A percentile compares a stretch with the other conserved stretches of the same genome.
Evolutionary conservation across 2,329 filamentous ascomycete genomes (phyloP).

Genomic region (Clonostachys rosea): DNA sequence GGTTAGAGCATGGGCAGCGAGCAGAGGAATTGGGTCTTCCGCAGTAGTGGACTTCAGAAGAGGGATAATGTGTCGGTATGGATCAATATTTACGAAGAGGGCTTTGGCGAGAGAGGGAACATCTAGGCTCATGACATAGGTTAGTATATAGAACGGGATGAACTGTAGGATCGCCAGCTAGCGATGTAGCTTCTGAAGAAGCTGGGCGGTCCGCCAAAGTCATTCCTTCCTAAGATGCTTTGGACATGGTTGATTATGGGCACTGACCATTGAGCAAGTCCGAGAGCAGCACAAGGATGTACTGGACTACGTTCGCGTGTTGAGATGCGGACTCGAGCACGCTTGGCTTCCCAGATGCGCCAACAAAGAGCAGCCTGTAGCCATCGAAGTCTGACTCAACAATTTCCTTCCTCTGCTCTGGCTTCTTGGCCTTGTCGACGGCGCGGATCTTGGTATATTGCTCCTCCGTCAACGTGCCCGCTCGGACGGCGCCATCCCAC

Average conservation of each 20-base stretch:
- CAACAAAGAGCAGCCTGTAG: conserved; percentile 78
- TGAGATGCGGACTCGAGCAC: conserved; percentile 83
- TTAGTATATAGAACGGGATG: no score
- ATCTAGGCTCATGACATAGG: conserved; percentile 42
- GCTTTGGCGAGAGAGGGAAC: conserved; percentile 74
- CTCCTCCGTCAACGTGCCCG: conserved; percentile 87
- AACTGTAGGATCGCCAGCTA: no score
- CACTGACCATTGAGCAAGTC: conserved; percentile 80
- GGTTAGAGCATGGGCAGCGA: conserved; percentile 83
- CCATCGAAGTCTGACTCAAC: conserved; percentile 76
- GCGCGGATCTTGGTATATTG: conserved; percentile 95
- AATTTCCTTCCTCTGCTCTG: conserved; percentile 76
- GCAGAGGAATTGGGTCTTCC: conserved; percentile 79
- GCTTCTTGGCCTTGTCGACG: conserved; percentile 89
- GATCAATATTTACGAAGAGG: conserved; percentile 70
- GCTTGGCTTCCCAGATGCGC: conserved; percentile 61
- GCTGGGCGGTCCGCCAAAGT: neutral
- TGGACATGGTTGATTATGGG: neutral
- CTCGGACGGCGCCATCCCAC: conserved; percentile 94
- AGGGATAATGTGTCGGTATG: conserved; percentile 79
- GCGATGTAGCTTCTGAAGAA: no score
- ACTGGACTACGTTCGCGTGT: conserved; percentile 88
- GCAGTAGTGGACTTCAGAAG: conserved; percentile 74
- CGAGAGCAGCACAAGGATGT: conserved; percentile 83
- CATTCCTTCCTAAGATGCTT: neutral